Conservation (phyloP, 148 eudicot genomes). For the Camellia granthamiana region DNA sequence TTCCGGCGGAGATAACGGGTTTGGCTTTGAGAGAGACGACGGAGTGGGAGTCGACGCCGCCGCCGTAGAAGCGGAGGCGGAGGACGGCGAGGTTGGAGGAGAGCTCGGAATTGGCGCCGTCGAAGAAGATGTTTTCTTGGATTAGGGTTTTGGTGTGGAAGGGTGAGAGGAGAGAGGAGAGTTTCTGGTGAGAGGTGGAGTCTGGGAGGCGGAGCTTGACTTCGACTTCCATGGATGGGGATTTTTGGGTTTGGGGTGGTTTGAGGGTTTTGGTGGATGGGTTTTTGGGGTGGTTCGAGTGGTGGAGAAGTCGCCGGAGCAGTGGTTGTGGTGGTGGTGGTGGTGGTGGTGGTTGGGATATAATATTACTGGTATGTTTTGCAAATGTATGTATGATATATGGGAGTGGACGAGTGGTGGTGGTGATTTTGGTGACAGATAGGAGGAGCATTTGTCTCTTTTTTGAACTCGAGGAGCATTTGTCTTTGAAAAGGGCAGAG, state of each 20-base stretch:
- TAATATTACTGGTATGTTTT: background rate
- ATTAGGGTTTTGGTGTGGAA: conserved; percentile 49
- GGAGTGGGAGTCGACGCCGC: conserved; percentile 40
- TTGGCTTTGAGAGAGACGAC: conserved; percentile 55
- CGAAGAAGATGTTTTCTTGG: conserved; percentile 68
- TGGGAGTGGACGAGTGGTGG: background rate
- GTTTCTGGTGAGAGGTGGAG: conserved; percentile 43
- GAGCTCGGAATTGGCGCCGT: conserved; percentile 41
- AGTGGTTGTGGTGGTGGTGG: too few species aligned
- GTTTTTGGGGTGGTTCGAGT: background rate
- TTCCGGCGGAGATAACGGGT: conserved; percentile 44
- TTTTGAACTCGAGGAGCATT: background rate
- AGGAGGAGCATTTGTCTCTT: background rate
- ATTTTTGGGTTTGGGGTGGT: background rate
- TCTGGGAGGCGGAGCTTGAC: conserved; percentile 51
- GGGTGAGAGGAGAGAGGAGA: conserved; percentile 51
- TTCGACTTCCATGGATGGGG: conserved; percentile 50
- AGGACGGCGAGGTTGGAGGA: conserved; percentile 51
- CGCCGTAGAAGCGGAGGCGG: conserved; percentile 67
- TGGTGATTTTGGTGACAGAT: background rate
- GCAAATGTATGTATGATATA: background rate
- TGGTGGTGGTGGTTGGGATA: background rate
- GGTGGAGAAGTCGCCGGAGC: conserved; percentile 9
- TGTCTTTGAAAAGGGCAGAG: background rate
- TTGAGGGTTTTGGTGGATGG: background rate